Base-by-base conservation (phyloP, 192 early-diverging fungal genomes). In the Gonapodya prolifera region DNA sequence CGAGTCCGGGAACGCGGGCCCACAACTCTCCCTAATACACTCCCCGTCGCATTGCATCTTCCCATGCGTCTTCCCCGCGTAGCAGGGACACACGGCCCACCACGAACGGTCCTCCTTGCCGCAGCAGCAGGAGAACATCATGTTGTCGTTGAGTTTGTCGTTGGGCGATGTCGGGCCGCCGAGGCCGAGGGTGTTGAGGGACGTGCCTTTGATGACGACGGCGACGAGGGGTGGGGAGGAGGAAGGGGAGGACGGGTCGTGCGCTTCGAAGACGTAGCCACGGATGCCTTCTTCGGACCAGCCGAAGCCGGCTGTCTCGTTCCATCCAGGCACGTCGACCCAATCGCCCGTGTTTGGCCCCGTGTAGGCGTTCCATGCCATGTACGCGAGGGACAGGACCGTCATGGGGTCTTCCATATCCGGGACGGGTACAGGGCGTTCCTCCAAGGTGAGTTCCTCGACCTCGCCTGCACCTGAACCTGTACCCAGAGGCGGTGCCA, bases 81-180 rank as follows among this genome's bases (percentile, higher is more conserved):
- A 89, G 83, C 97, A 98, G 79, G 88, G 88, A 80, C 97, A 98
- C 1, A 98, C 92, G 0, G 91, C 83, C 0, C 80, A 82, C 97
- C 97, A 98, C 0, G 85, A 85, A 34, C 89, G 89, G 70, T 90
- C 89, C 8, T 91, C 92, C 36, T 90, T 89, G 2, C 91, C 97
- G 83, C 97, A 98, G 83, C 97, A 98, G 84, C 97, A 98, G 0
- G 94, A 96, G 80, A 97, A 98, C 78, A 98, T 87, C 13, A 93
- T 85, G 81, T 98, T 98, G 84, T 98, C 96, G 83, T 94, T 94
- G 69, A 83, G 83, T 81, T 92, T 94, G 83, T 94, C 93, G 30
- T 87, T 86, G 1, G 85, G 83, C 2, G 88, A 86, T 1, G 93
- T 94, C 13, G 89, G 87, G 0, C 91, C 90, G 28, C 85, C 89